phyloP scores from a whole-genome alignment of 2,329 filamentous ascomycete genomes.

The Xylariales sp. region DNA sequence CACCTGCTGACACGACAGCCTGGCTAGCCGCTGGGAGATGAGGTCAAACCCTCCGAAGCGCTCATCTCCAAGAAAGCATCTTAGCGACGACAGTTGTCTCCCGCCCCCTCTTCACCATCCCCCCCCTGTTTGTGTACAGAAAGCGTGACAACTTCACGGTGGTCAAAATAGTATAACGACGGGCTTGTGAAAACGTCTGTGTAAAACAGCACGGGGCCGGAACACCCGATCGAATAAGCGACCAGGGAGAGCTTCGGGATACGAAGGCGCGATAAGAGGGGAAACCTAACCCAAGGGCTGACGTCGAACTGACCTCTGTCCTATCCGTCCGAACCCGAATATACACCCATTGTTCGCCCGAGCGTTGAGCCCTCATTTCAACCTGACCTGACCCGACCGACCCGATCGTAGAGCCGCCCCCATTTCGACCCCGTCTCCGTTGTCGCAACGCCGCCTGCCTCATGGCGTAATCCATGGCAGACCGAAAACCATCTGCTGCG shows the following conservation, averaged over 20 bases:
- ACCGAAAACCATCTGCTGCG: constrained; percentile 64
- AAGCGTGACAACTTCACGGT: neutral
- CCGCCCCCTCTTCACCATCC: constrained; percentile 19
- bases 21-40: constrained; percentile 34
- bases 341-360: constrained; percentile 21
- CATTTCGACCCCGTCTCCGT: constrained; percentile 29
- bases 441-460: constrained; percentile 55
- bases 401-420: constrained; percentile 16
- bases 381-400: neutral
- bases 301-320: constrained; percentile 39
- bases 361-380: constrained; percentile 6
- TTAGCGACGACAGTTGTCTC: constrained; percentile 33
- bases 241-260: constrained; percentile 31
- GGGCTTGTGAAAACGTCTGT: constrained; percentile 9
- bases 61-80: constrained; percentile 33
- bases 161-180: constrained; percentile 3
- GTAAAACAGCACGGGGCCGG: constrained; percentile 29
- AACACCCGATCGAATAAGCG: constrained; percentile 33
- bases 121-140: constrained; percentile 1
- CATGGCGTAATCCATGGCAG: constrained; percentile 77
- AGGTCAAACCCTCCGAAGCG: constrained; percentile 37
- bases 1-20: constrained; percentile 32
- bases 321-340: constrained; percentile 23
- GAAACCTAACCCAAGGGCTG: constrained; percentile 34
- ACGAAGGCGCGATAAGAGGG: constrained; percentile 38